A percentile compares a stretch with the other conserved stretches of the same genome.
Evolutionary conservation across 495 filamentous ascomycete species (phyloP).

Genomic region (Mytilinidion resinicola): DNA sequence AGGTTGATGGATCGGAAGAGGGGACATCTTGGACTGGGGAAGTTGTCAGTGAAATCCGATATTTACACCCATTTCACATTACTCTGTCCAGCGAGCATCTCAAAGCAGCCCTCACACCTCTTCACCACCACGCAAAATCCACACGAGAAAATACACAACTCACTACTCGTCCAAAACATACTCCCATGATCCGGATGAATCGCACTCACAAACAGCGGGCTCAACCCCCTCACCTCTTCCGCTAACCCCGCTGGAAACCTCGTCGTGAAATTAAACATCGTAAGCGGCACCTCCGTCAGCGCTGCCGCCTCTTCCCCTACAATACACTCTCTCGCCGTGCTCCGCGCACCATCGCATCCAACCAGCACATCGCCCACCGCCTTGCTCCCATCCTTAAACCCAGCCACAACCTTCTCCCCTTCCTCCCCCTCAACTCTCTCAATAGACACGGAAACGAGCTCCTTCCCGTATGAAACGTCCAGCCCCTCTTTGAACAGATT

Average conservation of each 20-base stretch:
- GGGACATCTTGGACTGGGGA: slow-evolving; percentile 37
- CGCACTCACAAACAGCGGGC: not conserved
- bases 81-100: too few relatives aligned
- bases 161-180: slow-evolving; percentile 7
- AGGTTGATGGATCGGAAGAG: slow-evolving; percentile 41
- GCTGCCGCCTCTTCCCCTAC: not conserved
- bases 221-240: slow-evolving; percentile 2
- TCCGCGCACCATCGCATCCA: slow-evolving; percentile 23
- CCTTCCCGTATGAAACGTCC: slow-evolving; percentile 9
- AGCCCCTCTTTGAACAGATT: slow-evolving; percentile 7
- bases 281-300: slow-evolving; percentile 7
- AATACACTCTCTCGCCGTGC: not conserved
- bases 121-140: not conserved
- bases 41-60: not conserved
- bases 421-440: slow-evolving; percentile 9
- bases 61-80: not conserved
- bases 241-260: slow-evolving; percentile 1
- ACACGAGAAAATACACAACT: not conserved
- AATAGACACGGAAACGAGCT: not conserved
- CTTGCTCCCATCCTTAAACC: slow-evolving; percentile 22
- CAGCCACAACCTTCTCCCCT: slow-evolving; percentile 15
- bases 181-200: slow-evolving; percentile 8
- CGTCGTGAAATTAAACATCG: not conserved
- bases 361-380: slow-evolving; percentile 18
- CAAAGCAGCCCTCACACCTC: not conserved